Base-by-base conservation (phyloP, 352 stramenopile species). In the Phytophthora pistaciae region DNA sequence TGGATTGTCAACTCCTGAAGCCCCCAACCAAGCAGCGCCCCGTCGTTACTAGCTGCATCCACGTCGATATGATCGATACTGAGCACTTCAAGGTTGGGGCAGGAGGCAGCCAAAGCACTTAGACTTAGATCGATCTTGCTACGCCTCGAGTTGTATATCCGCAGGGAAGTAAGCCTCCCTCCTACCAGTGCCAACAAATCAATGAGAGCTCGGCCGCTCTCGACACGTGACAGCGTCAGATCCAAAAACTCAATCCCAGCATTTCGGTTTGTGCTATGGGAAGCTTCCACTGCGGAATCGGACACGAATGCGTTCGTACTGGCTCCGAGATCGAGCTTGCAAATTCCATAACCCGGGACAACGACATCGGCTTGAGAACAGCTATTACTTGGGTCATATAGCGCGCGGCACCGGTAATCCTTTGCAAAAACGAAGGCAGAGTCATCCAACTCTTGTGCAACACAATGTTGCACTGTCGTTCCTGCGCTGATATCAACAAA, bases 261-360 rank as follows among this genome's bases (percentile, higher is more conserved):
- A 21, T 48, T 16, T 48, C 42, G 18, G 9, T 10, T 49, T 21
- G 40, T 18, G 2, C 1, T 16, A 49, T 21, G 16, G 0, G 18
- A 49, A 23, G 18, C 8, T 11, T 23, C 6, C 42, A 10, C 42
- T 9, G 7, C 16, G 11, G 42, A 49, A 49, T 49, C 42, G 21
- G 20, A n/a, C 5, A 10, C 14, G 25, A 58, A 58, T 10, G 8
- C 14, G 21, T 55, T 42, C 7, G 16, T 20, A 8, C 10, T 25
- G 1, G 25, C 23, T 10, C 27, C 18, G 33, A 29, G 9, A 21
- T 18, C 18, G 18, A 64, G 23, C 16, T 36, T 42, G 44, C 42
- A 64, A 42, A 64, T 56, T 3, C 57, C 57, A 31, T 64, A 56
- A 27, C 57, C 57, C 9, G 57, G 57, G 20, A 64, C 40, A 8